Evolutionary conservation across 2,329 filamentous ascomycete species (phyloP).

Genomic region (Talaromyces sp.): DNA sequence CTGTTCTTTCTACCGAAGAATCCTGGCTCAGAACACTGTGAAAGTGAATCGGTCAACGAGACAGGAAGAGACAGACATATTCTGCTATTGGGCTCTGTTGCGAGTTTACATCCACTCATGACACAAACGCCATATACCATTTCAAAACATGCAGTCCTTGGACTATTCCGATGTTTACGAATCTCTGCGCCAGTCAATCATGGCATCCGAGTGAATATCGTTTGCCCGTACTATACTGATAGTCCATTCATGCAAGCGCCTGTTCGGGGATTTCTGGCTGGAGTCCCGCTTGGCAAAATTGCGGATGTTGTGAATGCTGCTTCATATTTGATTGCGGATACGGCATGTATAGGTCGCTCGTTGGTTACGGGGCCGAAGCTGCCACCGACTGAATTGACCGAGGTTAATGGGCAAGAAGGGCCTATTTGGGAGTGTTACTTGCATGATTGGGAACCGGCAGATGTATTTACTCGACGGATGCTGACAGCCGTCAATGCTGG

Average conservation of each 20-base stretch:
- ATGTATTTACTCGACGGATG: conserved; percentile 14
- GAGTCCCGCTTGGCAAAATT: conserved; percentile 5
- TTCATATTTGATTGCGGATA: conserved; percentile 13
- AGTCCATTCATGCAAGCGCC: conserved; percentile 9
- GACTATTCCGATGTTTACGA: conserved; percentile 8
- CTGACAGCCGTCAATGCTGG: conserved; percentile 4
- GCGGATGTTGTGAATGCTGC: conserved; percentile 12
- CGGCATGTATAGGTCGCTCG: conserved; percentile 9
- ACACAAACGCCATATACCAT: conserved; percentile 11
- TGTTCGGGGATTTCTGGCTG: conserved; percentile 8
- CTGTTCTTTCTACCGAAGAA: conserved; percentile 11
- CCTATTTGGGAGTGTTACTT: conserved; percentile 14
- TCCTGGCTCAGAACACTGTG: conserved; percentile 5
- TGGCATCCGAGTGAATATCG: conserved; percentile 11
- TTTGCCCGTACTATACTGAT: conserved; percentile 14
- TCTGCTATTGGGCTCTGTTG: conserved; percentile 9
- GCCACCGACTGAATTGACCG: conserved; percentile 6
- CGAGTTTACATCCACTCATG: conserved; percentile 11
- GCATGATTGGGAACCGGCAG: conserved; percentile 13
- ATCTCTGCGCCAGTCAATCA: conserved; percentile 6
- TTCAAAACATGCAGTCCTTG: conserved; percentile 11
- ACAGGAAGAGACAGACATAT: conserved; percentile 9
- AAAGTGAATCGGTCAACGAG: background rate
- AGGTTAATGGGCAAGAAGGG: conserved; percentile 1
- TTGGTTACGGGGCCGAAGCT: conserved; percentile 10